phyloP scores from a whole-genome alignment of 1,284 basidiomycete species.

The Xanthoconium separans region DNA sequence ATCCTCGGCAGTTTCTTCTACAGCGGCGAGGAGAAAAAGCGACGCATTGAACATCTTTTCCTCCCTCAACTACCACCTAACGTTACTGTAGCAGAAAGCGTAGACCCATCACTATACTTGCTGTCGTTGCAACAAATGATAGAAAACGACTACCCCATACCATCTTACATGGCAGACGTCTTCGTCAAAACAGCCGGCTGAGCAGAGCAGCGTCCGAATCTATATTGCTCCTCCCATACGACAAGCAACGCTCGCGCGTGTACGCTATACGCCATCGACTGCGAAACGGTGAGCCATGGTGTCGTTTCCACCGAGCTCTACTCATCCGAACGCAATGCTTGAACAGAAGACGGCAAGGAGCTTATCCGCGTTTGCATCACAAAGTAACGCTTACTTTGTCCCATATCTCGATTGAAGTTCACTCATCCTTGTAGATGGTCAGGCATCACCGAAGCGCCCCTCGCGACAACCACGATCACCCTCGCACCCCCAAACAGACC shows the following conservation, averaged over 20 bases:
- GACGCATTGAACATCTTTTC: constrained; percentile 41
- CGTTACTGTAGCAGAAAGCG: constrained; percentile 52
- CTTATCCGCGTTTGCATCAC: constrained; percentile 84
- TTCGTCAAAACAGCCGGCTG: constrained; percentile 61
- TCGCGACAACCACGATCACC: constrained; percentile 70
- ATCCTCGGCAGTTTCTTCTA: constrained; percentile 80
- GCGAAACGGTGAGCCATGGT: constrained; percentile 80
- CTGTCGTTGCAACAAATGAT: constrained; percentile 83
- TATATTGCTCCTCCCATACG: constrained; percentile 25
- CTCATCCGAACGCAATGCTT: constrained; percentile 54
- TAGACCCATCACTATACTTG: constrained; percentile 69
- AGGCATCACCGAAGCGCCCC: constrained; percentile 78
- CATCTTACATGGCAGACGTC: constrained; percentile 72
- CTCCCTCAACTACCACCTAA: constrained; percentile 1
- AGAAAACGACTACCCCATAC: constrained; percentile 86
- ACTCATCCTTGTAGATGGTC: constrained; percentile 62
- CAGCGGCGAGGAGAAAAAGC: constrained; percentile 74
- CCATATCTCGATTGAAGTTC: neutral
- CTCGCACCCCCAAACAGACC: constrained; percentile 49
- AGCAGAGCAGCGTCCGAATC: constrained; percentile 55
- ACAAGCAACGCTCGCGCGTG: constrained; percentile 42
- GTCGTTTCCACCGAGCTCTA: neutral
- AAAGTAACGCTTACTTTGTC: constrained; percentile 43
- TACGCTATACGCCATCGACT: constrained; percentile 71
- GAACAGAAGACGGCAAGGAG: constrained; percentile 85